Base-by-base conservation (phyloP, 192 early-diverging fungal genomes). In the Coemansia asiatica region DNA sequence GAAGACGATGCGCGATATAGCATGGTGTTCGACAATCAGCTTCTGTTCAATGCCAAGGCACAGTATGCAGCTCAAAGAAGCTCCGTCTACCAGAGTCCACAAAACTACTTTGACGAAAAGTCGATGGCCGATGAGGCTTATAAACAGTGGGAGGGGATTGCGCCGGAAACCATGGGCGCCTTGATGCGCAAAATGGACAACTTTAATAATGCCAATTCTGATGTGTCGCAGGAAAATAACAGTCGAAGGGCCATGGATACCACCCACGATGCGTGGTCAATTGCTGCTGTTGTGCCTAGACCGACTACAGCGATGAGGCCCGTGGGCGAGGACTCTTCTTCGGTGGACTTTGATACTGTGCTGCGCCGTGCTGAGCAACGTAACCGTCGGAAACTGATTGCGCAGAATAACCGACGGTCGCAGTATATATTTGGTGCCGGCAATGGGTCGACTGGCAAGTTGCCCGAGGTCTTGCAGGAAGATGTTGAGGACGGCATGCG, bases 401-500 rank as follows among this genome's bases (percentile, higher is more conserved):
- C 78, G 13, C 78, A 81, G 63, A 81, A 81, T 49, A 81, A 81
- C 69, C 69, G 78, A 1, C 61, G 78, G 19, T 81, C 78, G 47
- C 53, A 68, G 78, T 81, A 81, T 36, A 74, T 75, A 25, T 63
- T 60, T 9, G 56, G 68, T 22, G 38, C 61, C 48, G 28, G 19
- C 23, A 26, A 27, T 40, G 28, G 31, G 53, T 44, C 15, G 28
- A 1, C 36, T 28, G 0, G 51, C 31, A 21, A 6, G 7, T 40
- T 38, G 35, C 38, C 51, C 15, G 50, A 50, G 21, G 50, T 74
- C n/a, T 25, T 69, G 61, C 51, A 63, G 18, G 71, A 79, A 50
- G 78, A 81, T 19, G 78, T 81, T 7, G 78, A 81, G 4, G 78
- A 74, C 35, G 68, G 68, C n/a, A 81, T 81, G 78, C 78, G 78